Conservation (phyloP, 2,329 filamentous ascomycete species). For the Nothopassalora personata region DNA sequence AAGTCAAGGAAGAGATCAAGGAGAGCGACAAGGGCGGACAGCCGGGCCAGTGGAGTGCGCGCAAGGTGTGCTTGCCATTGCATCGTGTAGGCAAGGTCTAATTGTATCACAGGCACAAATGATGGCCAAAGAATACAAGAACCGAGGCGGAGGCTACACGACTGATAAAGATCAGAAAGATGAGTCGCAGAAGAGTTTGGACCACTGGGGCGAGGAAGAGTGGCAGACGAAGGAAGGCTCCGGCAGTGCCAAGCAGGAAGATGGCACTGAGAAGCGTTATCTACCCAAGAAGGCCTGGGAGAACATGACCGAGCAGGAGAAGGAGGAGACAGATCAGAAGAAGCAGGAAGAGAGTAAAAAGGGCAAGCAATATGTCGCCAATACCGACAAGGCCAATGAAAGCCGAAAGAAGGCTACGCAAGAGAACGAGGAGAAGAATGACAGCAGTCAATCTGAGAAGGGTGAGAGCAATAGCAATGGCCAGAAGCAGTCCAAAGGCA, state of each 20-base stretch:
- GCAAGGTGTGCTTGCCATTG: constrained; percentile 32
- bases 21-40: constrained; percentile 43
- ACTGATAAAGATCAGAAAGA: constrained; percentile 42
- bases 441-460: background rate
- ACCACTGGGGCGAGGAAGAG: constrained; percentile 45
- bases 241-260: constrained; percentile 40
- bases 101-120: constrained; percentile 37
- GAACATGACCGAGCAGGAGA: constrained; percentile 43
- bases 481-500: constrained; percentile 4
- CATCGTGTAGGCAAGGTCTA: background rate
- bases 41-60: constrained; percentile 47
- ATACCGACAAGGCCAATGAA: constrained; percentile 40
- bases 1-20: constrained; percentile 46
- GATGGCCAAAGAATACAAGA: constrained; percentile 46
- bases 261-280: constrained; percentile 43
- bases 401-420: constrained; percentile 36
- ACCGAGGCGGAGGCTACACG: constrained; percentile 43
- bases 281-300: constrained; percentile 47
- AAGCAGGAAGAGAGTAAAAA: constrained; percentile 36
- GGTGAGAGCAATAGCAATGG: background rate
- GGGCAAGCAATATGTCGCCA: constrained; percentile 42
- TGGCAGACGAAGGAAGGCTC: constrained; percentile 48
- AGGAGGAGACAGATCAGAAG: constrained; percentile 39
- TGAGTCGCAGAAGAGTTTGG: constrained; percentile 41
- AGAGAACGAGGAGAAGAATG: constrained; percentile 23